Conservation (phyloP, 116 monocot genomes). For the Papilionanthe hybrid region DNA sequence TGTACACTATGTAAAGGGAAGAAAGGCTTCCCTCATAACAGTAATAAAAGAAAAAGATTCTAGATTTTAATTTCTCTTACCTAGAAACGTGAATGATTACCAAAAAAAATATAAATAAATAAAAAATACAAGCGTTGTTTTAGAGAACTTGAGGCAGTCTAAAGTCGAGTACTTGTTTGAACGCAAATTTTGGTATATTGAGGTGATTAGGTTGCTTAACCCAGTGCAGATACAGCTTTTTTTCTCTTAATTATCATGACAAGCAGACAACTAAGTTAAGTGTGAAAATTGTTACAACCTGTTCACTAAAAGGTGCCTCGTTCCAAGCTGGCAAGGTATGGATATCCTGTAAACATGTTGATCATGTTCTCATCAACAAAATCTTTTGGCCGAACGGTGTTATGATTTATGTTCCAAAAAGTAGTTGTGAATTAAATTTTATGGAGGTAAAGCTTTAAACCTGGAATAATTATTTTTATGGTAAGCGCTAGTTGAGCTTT, state of each 20-base stretch:
- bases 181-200: too few relatives aligned
- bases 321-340: background rate
- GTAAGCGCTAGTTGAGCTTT: too few relatives aligned
- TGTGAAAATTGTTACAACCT: too few relatives aligned
- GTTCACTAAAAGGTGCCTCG: background rate
- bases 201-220: background rate
- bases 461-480: background rate
- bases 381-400: background rate
- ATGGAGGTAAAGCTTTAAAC: background rate
- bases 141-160: background rate
- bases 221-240: background rate
- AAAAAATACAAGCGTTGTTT: too few relatives aligned
- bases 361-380: background rate
- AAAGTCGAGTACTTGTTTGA: background rate
- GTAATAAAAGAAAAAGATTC: background rate
- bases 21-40: background rate
- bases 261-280: background rate
- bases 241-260: background rate
- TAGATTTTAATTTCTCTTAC: background rate
- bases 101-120: too few relatives aligned
- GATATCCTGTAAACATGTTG: background rate
- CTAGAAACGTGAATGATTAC: background rate
- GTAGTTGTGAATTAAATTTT: background rate
- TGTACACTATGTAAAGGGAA: background rate
- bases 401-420: background rate